Conservation (phyloP, 2,329 filamentous ascomycete genomes). For the Nigrograna mackinnonii region DNA sequence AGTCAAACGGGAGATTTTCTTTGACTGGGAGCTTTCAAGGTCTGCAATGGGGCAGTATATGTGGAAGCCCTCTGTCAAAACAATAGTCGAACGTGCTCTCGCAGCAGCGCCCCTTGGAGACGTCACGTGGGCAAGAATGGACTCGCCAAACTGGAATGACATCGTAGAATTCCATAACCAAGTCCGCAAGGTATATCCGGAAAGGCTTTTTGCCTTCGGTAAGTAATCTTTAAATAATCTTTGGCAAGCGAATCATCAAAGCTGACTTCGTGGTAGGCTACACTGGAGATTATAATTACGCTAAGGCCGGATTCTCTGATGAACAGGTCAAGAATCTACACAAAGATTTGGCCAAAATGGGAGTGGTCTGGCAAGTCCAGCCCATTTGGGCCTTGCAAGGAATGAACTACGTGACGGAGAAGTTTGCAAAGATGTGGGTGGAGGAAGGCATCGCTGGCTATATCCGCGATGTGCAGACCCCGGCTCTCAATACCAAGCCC, state of each 20-base stretch:
- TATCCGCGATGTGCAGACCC: constrained; percentile 25
- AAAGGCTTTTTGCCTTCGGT: constrained; percentile 44
- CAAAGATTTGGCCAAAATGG: constrained; percentile 40
- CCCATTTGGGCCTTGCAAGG: constrained; percentile 45
- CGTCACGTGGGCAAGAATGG: constrained; percentile 43
- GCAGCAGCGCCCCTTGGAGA: constrained; percentile 41
- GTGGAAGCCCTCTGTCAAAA: constrained; percentile 34
- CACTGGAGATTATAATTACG: constrained; percentile 42
- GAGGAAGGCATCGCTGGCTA: constrained; percentile 43
- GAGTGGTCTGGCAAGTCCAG: constrained; percentile 47
- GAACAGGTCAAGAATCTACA: constrained; percentile 36
- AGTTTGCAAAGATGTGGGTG: constrained; percentile 38
- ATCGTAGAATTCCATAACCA: constrained; percentile 42
- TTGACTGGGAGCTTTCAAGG: constrained; percentile 42
- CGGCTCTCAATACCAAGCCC: constrained; percentile 24
- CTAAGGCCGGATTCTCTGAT: constrained; percentile 36
- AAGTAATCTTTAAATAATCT: no score
- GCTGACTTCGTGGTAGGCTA: no score
- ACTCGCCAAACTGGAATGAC: constrained; percentile 39
- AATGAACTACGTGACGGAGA: constrained; percentile 36
- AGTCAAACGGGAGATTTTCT: constrained; percentile 20
- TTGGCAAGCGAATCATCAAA: no score
- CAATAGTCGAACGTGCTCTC: constrained; percentile 37
- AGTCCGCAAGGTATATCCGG: constrained; percentile 38
- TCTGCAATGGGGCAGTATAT: constrained; percentile 41